Evolutionary conservation across 495 filamentous ascomycete species (phyloP), one percentile per base, ranked within the genome.

Genomic region (Penicillium turbatum): DNA sequence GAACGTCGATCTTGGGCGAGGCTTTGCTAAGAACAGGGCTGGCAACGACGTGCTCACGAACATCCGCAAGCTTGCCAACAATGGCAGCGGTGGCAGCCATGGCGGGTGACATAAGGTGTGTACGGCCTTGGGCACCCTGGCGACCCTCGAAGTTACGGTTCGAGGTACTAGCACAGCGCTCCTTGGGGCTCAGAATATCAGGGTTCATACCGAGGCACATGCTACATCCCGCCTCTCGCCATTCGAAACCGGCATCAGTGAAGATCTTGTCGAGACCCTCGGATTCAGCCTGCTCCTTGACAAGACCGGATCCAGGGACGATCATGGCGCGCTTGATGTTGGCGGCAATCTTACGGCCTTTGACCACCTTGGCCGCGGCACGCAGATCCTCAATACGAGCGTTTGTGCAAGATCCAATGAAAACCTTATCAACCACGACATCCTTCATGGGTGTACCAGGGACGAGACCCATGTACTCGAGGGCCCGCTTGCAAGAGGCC

Each of bases 161-260:
- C 60, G 87, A 92, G 53, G 93, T 98, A 67, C 85, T 89, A 35
- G 93, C 93, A 63, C 93, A 98, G 51, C 93, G 84, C 75, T 98
- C 93, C 65, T 86, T 82, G 39, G 93, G 93, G 2, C 89, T 83
- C n/a, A 97, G 82, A 60, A 98, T 96, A 71, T 98, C 93, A 0
- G 93, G 91, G 77, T 98, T 98, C 93, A 98, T 98, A 69, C 93
- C 93, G 27, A 98, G 81, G 62, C 93, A 98, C 93, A 98, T 98
- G 48, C 87, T 92, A 78, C 93, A 98, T 39, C 93, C 93, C 53
- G 93, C 93, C 79, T 98, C 93, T 53, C 93, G 82, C 92, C 92
- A 97, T 67, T 98, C 93, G 51, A 97, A 97, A 7, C 93, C 93
- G 46, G 93, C 90, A 38, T 95, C 89, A 16, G 74, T 67, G 69